Evolutionary conservation across 169 alveolate genomes (phyloP).

Genomic region (Amoebophrya sp.): DNA sequence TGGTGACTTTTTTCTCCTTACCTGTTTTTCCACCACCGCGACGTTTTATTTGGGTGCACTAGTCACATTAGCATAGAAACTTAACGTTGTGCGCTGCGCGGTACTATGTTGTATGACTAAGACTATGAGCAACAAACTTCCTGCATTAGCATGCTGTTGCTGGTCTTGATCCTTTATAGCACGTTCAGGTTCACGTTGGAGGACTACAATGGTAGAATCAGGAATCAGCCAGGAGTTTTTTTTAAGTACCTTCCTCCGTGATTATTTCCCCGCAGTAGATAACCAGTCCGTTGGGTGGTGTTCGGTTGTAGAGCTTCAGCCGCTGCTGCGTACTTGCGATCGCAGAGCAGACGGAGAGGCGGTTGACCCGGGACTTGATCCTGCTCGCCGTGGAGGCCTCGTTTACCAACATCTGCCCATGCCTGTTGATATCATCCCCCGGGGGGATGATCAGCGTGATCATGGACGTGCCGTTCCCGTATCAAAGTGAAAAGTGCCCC

Average conservation of each 20-base stretch:
- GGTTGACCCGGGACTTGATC: neutral
- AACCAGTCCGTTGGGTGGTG: constrained; percentile 97
- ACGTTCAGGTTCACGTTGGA: too few relatives aligned
- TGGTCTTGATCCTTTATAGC: too few relatives aligned
- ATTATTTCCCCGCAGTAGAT: constrained; percentile 93
- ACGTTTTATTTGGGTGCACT: too few relatives aligned
- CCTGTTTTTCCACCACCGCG: neutral
- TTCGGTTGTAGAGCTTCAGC: constrained; percentile 75
- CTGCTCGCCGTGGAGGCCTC: neutral
- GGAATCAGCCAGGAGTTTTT: too few relatives aligned
- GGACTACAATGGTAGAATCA: too few relatives aligned
- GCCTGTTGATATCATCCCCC: neutral
- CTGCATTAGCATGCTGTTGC: too few relatives aligned
- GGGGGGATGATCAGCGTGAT: neutral
- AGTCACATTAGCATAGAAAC: too few relatives aligned
- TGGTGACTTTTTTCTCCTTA: constrained; percentile 77
- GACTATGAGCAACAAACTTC: too few relatives aligned
- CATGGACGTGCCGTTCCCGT: neutral
- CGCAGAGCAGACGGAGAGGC: constrained; percentile 95
- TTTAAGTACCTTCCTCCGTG: constrained; percentile 85
- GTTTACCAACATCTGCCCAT: neutral
- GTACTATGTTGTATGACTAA: too few relatives aligned
- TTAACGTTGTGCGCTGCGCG: too few relatives aligned
- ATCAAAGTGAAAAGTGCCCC: too few relatives aligned
- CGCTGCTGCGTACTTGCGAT: constrained; percentile 95